Percentiles rank a stretch among this genome's conserved stretches.
These are phyloP conservation scores for Lumnitzera racemosa DNA, from an alignment of 345 rosid genomes.

Conservation along the genomic window DNA sequence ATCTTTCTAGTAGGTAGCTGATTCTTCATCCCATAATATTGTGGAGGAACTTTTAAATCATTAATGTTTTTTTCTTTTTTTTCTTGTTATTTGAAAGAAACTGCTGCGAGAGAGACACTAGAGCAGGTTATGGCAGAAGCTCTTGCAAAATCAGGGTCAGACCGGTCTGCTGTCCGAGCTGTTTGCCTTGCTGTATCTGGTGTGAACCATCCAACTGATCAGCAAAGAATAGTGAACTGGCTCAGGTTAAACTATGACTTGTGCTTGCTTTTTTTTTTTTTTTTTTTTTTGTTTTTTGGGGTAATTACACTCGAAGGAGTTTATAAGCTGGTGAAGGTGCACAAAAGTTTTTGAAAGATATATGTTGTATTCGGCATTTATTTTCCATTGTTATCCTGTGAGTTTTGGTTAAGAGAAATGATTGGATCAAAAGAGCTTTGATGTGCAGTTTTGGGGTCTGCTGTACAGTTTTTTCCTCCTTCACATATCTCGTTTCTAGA, in stretches of 20 bases:
- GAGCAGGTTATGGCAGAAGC: slow-evolving; percentile 84
- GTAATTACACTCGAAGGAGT: no score
- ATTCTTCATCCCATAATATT: not conserved
- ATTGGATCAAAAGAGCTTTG: no score
- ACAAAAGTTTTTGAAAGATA: no score
- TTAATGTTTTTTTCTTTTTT: not conserved
- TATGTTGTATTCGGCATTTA: no score
- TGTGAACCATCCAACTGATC: slow-evolving; percentile 87
- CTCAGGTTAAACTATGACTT: slow-evolving; percentile 42
- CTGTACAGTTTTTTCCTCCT: no score
- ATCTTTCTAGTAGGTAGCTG: no score
- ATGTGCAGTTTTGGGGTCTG: no score
- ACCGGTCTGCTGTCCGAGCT: slow-evolving; percentile 59
- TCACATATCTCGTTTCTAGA: no score
- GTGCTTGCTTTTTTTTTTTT: slow-evolving; percentile 2
- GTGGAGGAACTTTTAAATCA: not conserved
- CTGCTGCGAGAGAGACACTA: slow-evolving; percentile 71
- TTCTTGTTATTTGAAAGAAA: slow-evolving; percentile 38
- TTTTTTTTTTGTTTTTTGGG: no score
- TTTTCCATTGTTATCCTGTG: no score
- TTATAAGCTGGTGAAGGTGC: no score
- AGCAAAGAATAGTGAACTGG: slow-evolving; percentile 67
- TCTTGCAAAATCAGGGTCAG: slow-evolving; percentile 56
- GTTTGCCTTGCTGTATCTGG: slow-evolving; percentile 95
- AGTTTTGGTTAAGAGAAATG: no score